Conservation (phyloP, 208 protist species). For the Trypanosoma cruzi region DNA sequence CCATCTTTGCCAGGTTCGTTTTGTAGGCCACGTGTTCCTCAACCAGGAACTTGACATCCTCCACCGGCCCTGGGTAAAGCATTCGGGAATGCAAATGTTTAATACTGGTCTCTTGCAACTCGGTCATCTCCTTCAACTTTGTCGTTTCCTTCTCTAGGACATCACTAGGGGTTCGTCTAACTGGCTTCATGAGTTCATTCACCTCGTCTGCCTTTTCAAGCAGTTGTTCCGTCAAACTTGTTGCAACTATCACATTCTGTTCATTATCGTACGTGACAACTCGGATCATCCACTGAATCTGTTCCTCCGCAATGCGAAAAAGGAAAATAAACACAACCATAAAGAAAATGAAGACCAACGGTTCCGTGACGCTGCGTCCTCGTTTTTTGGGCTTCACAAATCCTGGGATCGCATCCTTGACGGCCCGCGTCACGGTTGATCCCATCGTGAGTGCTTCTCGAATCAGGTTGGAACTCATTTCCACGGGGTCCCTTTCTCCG, state of each 20-base stretch:
- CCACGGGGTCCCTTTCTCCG: background rate
- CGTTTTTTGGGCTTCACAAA: background rate
- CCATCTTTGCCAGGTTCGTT: conserved; percentile 41
- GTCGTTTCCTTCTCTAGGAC: conserved; percentile 32
- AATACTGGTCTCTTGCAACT: conserved; percentile 41
- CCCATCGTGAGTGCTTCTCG: background rate
- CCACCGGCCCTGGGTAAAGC: conserved; percentile 45
- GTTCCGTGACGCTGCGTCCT: background rate
- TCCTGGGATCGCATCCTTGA: background rate
- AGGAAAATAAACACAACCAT: conserved; percentile 58
- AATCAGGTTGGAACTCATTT: background rate
- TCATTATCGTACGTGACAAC: conserved; percentile 44
- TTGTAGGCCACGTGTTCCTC: conserved; percentile 72
- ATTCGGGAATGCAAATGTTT: conserved; percentile 38
- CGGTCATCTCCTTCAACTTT: conserved; percentile 30
- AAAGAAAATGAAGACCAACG: conserved; percentile 65
- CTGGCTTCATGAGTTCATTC: conserved; percentile 21
- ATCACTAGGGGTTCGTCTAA: conserved; percentile 5
- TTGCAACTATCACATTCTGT: conserved; percentile 43
- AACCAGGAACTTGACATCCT: conserved; percentile 81
- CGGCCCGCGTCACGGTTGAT: background rate
- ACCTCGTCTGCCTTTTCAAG: conserved; percentile 21
- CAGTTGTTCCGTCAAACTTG: conserved; percentile 43
- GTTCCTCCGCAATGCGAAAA: conserved; percentile 33
- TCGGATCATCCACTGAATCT: conserved; percentile 31